Percentiles rank a stretch among this genome's conserved stretches.
Evolutionary conservation across 495 filamentous ascomycete genomes (phyloP).

Genomic region (Annulohypoxylon bovei): DNA sequence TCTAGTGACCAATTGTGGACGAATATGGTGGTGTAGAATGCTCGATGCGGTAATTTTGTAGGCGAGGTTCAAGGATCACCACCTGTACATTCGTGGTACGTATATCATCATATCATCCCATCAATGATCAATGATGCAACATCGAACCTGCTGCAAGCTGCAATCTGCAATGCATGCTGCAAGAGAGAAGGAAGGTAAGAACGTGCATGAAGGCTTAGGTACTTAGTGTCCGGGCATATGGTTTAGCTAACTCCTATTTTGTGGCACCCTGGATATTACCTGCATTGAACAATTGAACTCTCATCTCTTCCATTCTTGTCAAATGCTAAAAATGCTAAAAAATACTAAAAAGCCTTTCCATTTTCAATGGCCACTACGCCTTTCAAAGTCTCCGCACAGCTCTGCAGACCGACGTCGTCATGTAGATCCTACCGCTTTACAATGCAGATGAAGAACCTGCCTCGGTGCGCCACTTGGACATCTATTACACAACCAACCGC

Average conservation of each 20-base stretch:
- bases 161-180: conserved; percentile 34
- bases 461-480: neutral
- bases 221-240: neutral
- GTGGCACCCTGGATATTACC: conserved; percentile 10
- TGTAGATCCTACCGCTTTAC: conserved; percentile 18
- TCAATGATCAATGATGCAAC: conserved; percentile 8
- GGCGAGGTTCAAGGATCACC: conserved; percentile 29
- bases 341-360: conserved; percentile 1
- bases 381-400: neutral
- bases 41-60: conserved; percentile 35
- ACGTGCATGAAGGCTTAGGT: neutral
- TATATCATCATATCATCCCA: neutral
- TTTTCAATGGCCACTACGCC: neutral
- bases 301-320: conserved; percentile 4
- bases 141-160: conserved; percentile 17
- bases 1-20: conserved; percentile 28
- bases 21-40: conserved; percentile 21
- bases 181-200: neutral
- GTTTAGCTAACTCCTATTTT: neutral
- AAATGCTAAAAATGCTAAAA: neutral
- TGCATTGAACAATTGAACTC: conserved; percentile 6
- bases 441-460: neutral
- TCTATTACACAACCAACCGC: neutral
- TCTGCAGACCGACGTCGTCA: conserved; percentile 2
- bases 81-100: conserved; percentile 19